Percentiles rank a stretch among this genome's conserved stretches.
Conservation (phyloP, 1,139 yeast genomes). For the Casaregolazyma suthepensis region DNA sequence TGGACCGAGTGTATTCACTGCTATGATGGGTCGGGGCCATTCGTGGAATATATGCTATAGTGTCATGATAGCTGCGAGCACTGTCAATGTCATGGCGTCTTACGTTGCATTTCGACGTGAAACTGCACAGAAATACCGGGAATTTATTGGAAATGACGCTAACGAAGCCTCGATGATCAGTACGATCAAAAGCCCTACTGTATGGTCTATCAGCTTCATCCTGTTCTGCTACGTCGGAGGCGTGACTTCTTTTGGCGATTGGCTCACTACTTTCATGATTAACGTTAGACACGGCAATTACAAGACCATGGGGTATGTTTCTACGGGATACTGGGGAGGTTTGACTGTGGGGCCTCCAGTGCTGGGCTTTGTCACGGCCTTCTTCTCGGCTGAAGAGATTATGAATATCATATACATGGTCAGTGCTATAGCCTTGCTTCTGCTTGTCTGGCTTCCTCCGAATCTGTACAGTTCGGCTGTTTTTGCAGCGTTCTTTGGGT, state of each 20-base stretch:
- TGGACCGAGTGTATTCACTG: constrained; percentile 54
- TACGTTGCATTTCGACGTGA: constrained; percentile 21
- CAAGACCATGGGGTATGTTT: constrained; percentile 51
- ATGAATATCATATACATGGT: constrained; percentile 21
- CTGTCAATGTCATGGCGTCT: constrained; percentile 23
- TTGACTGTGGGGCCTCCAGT: constrained; percentile 54
- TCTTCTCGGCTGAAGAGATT: constrained; percentile 22
- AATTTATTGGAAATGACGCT: constrained; percentile 8
- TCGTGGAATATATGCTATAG: constrained; percentile 52
- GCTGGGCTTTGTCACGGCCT: constrained; percentile 34
- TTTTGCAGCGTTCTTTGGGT: constrained; percentile 51
- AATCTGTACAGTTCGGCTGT: constrained; percentile 27
- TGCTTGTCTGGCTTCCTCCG: constrained; percentile 29
- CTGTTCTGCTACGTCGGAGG: constrained; percentile 62
- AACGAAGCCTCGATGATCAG: not conserved
- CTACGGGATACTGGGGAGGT: constrained; percentile 72
- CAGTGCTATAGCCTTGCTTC: constrained; percentile 20
- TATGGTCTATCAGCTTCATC: constrained; percentile 53
- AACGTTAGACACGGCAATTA: constrained; percentile 48
- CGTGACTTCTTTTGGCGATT: constrained; percentile 65
- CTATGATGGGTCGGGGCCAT: constrained; percentile 43
- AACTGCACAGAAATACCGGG: constrained; percentile 15
- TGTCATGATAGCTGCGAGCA: constrained; percentile 41
- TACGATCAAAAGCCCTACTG: constrained; percentile 45
- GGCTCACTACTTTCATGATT: constrained; percentile 61